phyloP scores from a whole-genome alignment of 2,329 filamentous ascomycete species.

The Diaporthe vexans region DNA sequence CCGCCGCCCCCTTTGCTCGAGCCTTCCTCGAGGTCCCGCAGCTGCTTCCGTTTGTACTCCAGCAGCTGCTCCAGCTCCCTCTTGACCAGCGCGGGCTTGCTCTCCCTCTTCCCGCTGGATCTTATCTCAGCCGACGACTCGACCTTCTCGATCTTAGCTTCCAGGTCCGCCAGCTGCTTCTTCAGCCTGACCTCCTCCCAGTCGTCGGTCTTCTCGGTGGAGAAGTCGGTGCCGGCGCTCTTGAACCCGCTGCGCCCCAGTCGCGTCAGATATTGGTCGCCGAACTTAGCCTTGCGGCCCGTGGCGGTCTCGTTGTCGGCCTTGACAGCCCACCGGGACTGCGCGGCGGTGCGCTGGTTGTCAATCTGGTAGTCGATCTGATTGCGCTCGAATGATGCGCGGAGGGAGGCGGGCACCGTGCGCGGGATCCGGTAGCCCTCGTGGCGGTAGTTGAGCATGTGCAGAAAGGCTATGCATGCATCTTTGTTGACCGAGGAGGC shows the following conservation, averaged over 20 bases:
- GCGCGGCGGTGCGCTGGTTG: conserved; percentile 73
- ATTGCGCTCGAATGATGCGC: conserved; percentile 92
- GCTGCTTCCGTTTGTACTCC: conserved; percentile 90
- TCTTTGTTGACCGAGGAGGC: conserved; percentile 91
- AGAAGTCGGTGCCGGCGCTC: conserved; percentile 91
- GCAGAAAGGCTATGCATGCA: conserved; percentile 92
- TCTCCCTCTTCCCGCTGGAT: conserved; percentile 76
- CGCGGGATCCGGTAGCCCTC: conserved; percentile 96
- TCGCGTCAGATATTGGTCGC: conserved; percentile 94
- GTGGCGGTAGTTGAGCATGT: conserved; percentile 96
- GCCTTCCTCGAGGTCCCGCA: conserved; percentile 81
- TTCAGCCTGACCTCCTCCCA: conserved; percentile 98
- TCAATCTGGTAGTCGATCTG: conserved; percentile 97
- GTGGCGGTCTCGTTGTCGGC: conserved; percentile 85
- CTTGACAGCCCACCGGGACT: conserved; percentile 83
- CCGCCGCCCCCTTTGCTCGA: conserved; percentile 78
- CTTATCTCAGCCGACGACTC: conserved; percentile 79
- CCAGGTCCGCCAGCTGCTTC: conserved; percentile 90
- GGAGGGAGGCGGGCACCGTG: conserved; percentile 89
- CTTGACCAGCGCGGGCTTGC: conserved; percentile 92
- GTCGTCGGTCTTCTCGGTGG: conserved; percentile 86
- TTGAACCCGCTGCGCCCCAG: conserved; percentile 88
- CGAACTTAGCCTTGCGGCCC: conserved; percentile 96
- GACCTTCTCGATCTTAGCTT: conserved; percentile 87
- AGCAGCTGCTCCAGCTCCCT: conserved; percentile 93